A percentile compares a stretch with the other conserved stretches of the same genome.
Evolutionary conservation across 75 land plant species (phyloP).

Genomic region (Pinus tabuliformis): DNA sequence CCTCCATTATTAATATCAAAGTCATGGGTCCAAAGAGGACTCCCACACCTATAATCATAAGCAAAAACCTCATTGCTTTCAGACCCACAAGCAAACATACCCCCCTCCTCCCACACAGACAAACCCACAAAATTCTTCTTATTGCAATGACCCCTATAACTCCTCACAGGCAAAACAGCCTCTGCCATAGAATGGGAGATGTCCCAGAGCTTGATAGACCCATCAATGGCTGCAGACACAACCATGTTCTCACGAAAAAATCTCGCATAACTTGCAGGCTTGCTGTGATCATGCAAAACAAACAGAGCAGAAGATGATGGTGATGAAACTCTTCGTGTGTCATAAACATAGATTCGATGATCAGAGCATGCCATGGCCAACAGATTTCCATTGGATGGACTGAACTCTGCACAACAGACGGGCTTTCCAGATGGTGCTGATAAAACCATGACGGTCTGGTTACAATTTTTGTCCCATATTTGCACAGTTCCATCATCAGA

Average conservation of each 20-base stretch:
- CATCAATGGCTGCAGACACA: slow-evolving; percentile 58
- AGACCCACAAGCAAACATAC: slow-evolving; percentile 71
- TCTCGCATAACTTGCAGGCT: slow-evolving; percentile 56
- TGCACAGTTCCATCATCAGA: slow-evolving; percentile 77
- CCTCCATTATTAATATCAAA: slow-evolving; percentile 7
- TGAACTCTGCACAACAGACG: slow-evolving; percentile 71
- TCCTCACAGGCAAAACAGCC: slow-evolving; percentile 22
- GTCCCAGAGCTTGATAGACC: slow-evolving; percentile 60
- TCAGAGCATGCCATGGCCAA: slow-evolving; percentile 71
- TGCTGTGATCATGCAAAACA: slow-evolving; percentile 33
- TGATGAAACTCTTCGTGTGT: slow-evolving; percentile 27
- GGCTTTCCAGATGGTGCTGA: slow-evolving; percentile 21
- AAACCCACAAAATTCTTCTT: slow-evolving; percentile 62
- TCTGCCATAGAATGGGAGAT: slow-evolving; percentile 8
- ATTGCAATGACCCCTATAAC: slow-evolving; percentile 58
- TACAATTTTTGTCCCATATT: slow-evolving; percentile 53
- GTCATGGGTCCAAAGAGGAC: slow-evolving; percentile 43
- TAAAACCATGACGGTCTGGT: slow-evolving; percentile 19
- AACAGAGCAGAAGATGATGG: slow-evolving; percentile 25
- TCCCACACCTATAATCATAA: slow-evolving; percentile 51
- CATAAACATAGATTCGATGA: slow-evolving; percentile 55
- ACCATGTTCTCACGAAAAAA: slow-evolving; percentile 31
- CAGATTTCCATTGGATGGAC: slow-evolving; percentile 21
- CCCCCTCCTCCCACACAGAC: slow-evolving; percentile 54
- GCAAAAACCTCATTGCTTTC: slow-evolving; percentile 70